These are phyloP conservation scores for Abelmoschus esculentus DNA, from an alignment of 345 rosid species.

Conservation along the genomic window DNA sequence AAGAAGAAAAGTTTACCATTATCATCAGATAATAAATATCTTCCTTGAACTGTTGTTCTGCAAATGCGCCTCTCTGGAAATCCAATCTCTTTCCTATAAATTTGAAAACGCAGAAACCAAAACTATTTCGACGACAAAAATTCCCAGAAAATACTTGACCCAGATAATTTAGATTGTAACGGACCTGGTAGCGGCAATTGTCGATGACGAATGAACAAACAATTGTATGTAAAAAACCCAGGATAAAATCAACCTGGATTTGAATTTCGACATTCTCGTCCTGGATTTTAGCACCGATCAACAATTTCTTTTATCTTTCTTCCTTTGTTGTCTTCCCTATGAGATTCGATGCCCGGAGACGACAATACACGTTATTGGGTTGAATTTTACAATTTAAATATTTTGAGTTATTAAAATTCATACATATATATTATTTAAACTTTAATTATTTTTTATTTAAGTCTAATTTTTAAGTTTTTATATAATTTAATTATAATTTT, in stretches of 20 bases:
- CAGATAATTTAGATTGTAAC: not conserved
- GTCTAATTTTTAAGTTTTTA: too few relatives aligned
- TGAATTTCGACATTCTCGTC: constrained; percentile 26
- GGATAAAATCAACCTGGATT: constrained; percentile 22
- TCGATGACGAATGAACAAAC: constrained; percentile 20
- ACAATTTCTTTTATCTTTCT: not conserved
- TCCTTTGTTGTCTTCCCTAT: too few relatives aligned
- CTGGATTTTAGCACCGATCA: not conserved
- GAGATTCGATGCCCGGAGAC: not conserved
- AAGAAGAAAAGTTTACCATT: constrained; percentile 32
- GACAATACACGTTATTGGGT: constrained; percentile 2
- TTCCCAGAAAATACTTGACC: not conserved
- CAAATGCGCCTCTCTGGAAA: constrained; percentile 44
- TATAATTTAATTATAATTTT: too few relatives aligned
- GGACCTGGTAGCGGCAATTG: constrained; percentile 48
- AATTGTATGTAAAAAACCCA: constrained; percentile 29
- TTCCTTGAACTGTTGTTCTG: constrained; percentile 81
- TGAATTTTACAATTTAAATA: not conserved
- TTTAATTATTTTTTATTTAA: too few relatives aligned
- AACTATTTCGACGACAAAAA: not conserved
- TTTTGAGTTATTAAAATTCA: too few relatives aligned
- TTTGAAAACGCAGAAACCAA: not conserved
- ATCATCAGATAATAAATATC: constrained; percentile 76
- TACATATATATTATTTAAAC: too few relatives aligned
- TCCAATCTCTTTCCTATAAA: constrained; percentile 50